Evolutionary conservation across 2,329 filamentous ascomycete genomes (phyloP).

Genomic region (Hymenoscyphus fraxineus): DNA sequence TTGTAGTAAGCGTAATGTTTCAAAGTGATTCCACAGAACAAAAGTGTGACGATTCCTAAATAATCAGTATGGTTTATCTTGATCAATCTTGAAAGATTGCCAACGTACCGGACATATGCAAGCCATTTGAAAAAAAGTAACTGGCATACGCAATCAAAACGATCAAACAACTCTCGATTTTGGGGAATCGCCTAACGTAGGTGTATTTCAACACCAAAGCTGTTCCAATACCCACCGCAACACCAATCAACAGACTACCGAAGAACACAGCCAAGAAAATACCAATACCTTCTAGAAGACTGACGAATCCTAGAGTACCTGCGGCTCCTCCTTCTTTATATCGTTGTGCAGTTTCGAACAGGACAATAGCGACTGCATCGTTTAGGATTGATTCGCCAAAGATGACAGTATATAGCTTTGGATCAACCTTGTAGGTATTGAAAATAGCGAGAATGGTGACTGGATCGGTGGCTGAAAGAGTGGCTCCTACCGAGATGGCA

Average conservation of each 20-base stretch:
- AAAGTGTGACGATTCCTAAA: slow-evolving; percentile 77
- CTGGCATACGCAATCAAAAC: slow-evolving; percentile 92
- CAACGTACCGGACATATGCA: slow-evolving; percentile 85
- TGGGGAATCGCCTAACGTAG: slow-evolving; percentile 84
- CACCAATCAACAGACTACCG: slow-evolving; percentile 83
- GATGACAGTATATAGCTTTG: slow-evolving; percentile 96
- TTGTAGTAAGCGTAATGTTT: slow-evolving; percentile 99
- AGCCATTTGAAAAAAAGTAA: slow-evolving; percentile 96
- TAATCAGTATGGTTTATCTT: background rate
- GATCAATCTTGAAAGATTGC: background rate
- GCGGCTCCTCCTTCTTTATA: slow-evolving; percentile 74
- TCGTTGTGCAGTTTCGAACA: slow-evolving; percentile 95
- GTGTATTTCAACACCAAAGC: slow-evolving; percentile 92
- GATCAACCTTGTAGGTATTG: slow-evolving; percentile 98
- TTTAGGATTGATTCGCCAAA: slow-evolving; percentile 98
- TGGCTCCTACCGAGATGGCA: slow-evolving; percentile 93
- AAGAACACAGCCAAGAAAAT: slow-evolving; percentile 97
- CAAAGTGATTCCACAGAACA: slow-evolving; percentile 96
- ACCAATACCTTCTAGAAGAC: slow-evolving; percentile 85
- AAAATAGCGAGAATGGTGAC: slow-evolving; percentile 98
- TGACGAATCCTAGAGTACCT: slow-evolving; percentile 70
- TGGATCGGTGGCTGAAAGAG: slow-evolving; percentile 92
- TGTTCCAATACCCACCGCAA: slow-evolving; percentile 80
- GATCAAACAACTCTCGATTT: slow-evolving; percentile 94
- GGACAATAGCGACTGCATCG: slow-evolving; percentile 95